phyloP scores from a whole-genome alignment of 75 land plant genomes.

The Gnetum montanum region DNA sequence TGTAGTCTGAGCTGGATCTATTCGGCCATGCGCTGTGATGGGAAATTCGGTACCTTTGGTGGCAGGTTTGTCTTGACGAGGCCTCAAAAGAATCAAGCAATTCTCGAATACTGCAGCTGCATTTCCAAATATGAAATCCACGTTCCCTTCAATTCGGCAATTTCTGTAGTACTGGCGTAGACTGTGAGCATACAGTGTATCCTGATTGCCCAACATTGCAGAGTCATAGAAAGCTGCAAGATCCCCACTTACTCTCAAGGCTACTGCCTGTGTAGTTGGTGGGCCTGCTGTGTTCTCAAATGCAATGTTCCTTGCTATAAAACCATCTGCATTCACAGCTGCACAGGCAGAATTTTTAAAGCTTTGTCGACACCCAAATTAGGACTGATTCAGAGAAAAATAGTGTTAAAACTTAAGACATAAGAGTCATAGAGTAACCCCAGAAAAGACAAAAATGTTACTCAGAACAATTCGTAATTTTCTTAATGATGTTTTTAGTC shows the following conservation, averaged over 20 bases:
- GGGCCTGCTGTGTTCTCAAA: conserved; percentile 60
- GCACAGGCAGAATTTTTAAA: too few relatives aligned
- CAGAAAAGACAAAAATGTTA: too few relatives aligned
- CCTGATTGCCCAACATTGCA: conserved; percentile 48
- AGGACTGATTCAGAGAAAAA: too few relatives aligned
- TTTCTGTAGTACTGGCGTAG: conserved; percentile 43
- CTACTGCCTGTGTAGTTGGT: conserved; percentile 51
- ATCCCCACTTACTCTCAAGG: conserved; percentile 42
- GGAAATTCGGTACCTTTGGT: conserved; percentile 18
- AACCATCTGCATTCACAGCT: conserved; percentile 46
- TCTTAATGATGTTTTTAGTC: too few relatives aligned
- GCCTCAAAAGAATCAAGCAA: conserved; percentile 14
- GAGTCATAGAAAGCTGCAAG: conserved; percentile 41
- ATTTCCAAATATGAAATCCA: conserved; percentile 71
- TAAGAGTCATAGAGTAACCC: too few relatives aligned
- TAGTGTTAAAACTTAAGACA: too few relatives aligned
- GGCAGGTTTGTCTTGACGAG: conserved; percentile 16
- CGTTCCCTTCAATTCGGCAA: conserved; percentile 55
- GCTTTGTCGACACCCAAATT: too few relatives aligned
- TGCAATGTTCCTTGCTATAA: conserved; percentile 39
- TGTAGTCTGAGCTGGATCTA: conserved; percentile 29
- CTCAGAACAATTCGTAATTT: too few relatives aligned
- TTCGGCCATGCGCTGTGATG: conserved; percentile 50
- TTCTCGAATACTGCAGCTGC: conserved; percentile 20
- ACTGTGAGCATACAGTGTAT: conserved; percentile 49